These are phyloP conservation scores for Gymnopilus dilepis DNA, from an alignment of 768 basidiomycete species.

Conservation along the genomic window DNA sequence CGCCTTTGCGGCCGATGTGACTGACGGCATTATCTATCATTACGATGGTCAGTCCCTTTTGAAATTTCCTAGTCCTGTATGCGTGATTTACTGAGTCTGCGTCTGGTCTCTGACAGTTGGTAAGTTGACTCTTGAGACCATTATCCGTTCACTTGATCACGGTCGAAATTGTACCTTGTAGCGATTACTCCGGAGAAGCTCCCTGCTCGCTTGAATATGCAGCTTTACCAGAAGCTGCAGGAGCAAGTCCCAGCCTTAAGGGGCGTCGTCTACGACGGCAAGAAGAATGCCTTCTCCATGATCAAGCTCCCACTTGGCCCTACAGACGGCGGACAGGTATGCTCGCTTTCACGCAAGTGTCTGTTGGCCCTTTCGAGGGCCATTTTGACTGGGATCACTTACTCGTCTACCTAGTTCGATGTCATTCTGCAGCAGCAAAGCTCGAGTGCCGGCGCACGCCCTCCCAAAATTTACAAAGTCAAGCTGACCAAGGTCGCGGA, in stretches of 20 bases:
- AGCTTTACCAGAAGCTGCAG: constrained; percentile 67
- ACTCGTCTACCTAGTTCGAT: constrained; percentile 53
- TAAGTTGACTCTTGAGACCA: constrained; percentile 16
- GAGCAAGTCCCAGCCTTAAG: constrained; percentile 58
- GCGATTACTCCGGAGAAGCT: constrained; percentile 32
- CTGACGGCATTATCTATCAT: constrained; percentile 65
- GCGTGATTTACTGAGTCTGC: background rate
- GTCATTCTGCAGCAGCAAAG: constrained; percentile 52
- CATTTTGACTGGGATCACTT: background rate
- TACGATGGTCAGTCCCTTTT: constrained; percentile 53
- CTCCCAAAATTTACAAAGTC: constrained; percentile 73
- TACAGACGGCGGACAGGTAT: constrained; percentile 55
- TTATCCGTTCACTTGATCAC: background rate
- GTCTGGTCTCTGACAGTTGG: constrained; percentile 29
- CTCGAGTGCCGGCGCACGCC: constrained; percentile 35
- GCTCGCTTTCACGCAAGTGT: constrained; percentile 4
- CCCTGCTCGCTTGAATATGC: constrained; percentile 57
- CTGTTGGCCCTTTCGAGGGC: background rate
- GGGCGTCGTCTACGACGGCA: constrained; percentile 75
- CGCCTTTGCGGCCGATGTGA: constrained; percentile 53
- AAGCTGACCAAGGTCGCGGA: constrained; percentile 62
- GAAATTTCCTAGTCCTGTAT: background rate
- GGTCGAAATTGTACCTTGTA: constrained; percentile 7
- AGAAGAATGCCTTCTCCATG: constrained; percentile 74
- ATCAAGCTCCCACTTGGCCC: constrained; percentile 62